Conservation (phyloP, 129 eudicot species). For the Chrysanthemum makinoi region DNA sequence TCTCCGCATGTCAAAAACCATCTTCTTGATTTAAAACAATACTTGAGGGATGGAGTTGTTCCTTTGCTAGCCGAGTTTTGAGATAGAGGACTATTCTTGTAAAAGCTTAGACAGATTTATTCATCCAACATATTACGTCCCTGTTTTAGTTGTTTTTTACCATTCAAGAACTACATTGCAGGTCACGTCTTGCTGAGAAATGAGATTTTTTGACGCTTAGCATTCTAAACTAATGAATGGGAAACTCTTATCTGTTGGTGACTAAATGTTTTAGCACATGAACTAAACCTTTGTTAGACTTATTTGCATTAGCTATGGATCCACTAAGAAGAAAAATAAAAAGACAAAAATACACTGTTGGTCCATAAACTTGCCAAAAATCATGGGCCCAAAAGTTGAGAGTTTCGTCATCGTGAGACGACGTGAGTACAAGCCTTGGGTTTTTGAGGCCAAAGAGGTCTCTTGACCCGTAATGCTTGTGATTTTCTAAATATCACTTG, state of each 20-base stretch:
- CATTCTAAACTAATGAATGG: neutral
- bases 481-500: too few species aligned
- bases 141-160: neutral
- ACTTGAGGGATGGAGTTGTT: constrained; percentile 17
- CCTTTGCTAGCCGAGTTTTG: neutral
- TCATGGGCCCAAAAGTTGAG: too few species aligned
- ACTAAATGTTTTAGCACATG: neutral
- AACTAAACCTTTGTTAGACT: too few species aligned
- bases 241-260: neutral
- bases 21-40: constrained; percentile 36
- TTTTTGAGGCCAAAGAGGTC: too few species aligned
- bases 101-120: constrained; percentile 21
- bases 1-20: constrained; percentile 91
- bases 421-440: too few species aligned
- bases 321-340: too few species aligned
- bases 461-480: too few species aligned
- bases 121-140: constrained; percentile 7
- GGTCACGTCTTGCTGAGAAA: neutral
- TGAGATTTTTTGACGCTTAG: neutral
- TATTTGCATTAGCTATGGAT: too few species aligned
- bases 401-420: too few species aligned
- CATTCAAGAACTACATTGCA: neutral
- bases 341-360: too few species aligned
- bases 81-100: constrained; percentile 22
- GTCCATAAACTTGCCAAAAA: too few species aligned